Base-by-base conservation (phyloP, 2,329 filamentous ascomycete species). In the Ophiostoma australiae region DNA sequence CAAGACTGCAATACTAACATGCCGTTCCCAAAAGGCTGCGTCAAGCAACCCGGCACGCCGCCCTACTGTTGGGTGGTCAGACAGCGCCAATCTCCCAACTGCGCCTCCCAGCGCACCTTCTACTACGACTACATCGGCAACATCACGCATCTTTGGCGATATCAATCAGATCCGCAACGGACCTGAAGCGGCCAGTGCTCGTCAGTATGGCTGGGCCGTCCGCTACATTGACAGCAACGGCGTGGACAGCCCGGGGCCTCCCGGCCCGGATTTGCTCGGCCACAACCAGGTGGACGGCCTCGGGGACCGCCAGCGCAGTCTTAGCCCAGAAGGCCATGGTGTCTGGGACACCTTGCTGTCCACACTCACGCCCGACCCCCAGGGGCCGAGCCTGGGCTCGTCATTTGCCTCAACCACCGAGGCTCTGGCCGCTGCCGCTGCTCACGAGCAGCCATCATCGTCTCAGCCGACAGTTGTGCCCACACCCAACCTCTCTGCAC, bases 311-410 rank as follows among this genome's bases (percentile, higher is more conserved):
- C 87, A 92, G 73, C 88, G 93, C 75, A 97, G 93, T 78, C 81
- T 92, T n/a, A 93, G 90, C 77, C 90, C 90, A 0, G 90, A 90
- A 70, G 84, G 82, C 55, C 85, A 87, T 73, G 84, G 85, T 68
- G 83, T 84, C 1, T 97, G 94, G 94, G 90, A 94, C 72, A 92
- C 89, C 3, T 87, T 97, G 70, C 83, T 93, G 71, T 90, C 86
- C 7, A 96, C 92, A 0, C 86, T 97, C 73, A 90, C 91, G 0
- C 92, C 92, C 0, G 93, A 97, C 78, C 89, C 90, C 20, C 90
- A 92, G 73, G 86, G 92, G 2, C 92, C 93, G 0, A 96, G 91
- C 75, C 87, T 88, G 1, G 88, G 91, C 39, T 94, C 93, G 0
- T 97, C 93, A 0, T 97, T 97, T 78, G 86, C 89, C 0, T 94